Percentiles rank a stretch among this genome's conserved stretches.
Conservation (phyloP, 768 basidiomycete species). For the Trametes coccinea region DNA sequence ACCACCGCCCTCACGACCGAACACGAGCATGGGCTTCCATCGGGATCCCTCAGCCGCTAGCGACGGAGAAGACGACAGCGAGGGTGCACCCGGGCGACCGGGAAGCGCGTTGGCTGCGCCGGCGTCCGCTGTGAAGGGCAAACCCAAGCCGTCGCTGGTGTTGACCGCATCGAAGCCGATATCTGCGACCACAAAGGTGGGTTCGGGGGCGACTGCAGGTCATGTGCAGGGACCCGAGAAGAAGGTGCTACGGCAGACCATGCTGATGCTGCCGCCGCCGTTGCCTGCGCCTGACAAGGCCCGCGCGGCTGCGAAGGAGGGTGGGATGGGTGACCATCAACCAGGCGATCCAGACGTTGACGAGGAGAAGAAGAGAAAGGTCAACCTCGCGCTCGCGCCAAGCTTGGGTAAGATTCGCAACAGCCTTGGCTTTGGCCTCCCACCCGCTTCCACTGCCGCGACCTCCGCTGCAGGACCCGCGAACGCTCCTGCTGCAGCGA, state of each 20-base stretch:
- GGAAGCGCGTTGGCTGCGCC: conserved; percentile 15
- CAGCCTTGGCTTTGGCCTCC: background rate
- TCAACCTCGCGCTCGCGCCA: conserved; percentile 5
- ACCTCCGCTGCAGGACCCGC: background rate
- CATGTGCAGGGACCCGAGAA: background rate
- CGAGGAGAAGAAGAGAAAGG: background rate
- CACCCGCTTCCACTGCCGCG: background rate
- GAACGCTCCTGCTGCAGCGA: background rate
- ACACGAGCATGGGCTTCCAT: conserved; percentile 70
- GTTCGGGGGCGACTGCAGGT: background rate
- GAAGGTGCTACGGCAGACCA: conserved; percentile 14
- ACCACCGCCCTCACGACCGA: conserved; percentile 66
- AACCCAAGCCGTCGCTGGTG: background rate
- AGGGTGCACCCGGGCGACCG: conserved; percentile 12
- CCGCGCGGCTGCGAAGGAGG: background rate
- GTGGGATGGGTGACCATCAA: background rate
- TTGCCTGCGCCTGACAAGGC: conserved; percentile 15
- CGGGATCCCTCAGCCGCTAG: conserved; percentile 29
- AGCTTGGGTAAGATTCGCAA: conserved; percentile 1
- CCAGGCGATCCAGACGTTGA: background rate
- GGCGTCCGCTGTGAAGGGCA: background rate
- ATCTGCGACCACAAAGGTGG: background rate
- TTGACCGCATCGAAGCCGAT: background rate
- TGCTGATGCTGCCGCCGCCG: conserved; percentile 26
- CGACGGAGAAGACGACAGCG: conserved; percentile 17